phyloP scores from a whole-genome alignment of 305 asterid species.

The Rubia balearica region DNA sequence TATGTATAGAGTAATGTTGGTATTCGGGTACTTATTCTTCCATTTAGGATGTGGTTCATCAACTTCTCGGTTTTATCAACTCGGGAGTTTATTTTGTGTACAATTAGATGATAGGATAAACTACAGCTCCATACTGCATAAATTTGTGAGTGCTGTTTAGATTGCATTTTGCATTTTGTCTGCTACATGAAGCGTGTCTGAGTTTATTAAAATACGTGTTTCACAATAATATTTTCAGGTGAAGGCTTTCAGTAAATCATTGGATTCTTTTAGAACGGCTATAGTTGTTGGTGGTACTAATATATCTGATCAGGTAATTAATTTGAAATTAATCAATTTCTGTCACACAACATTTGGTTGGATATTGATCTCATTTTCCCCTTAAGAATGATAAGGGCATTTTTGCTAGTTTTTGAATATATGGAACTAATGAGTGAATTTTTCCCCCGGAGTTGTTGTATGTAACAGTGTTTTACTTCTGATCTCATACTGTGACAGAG shows the following conservation, averaged over 20 bases:
- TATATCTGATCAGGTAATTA: conserved; percentile 14
- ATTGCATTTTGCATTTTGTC: not conserved
- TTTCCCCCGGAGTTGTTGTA: not conserved
- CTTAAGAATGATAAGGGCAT: not conserved
- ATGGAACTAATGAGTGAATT: not conserved
- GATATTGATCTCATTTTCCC: not conserved
- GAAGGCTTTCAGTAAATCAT: conserved; percentile 14
- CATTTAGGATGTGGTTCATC: not conserved
- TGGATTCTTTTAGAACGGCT: conserved; percentile 12
- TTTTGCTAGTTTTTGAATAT: not conserved
- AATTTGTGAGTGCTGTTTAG: not conserved
- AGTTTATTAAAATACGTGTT: too few relatives aligned
- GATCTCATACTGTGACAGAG: conserved; percentile 2
- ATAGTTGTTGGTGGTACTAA: conserved; percentile 15
- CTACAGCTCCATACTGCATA: not conserved
- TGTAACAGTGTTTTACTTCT: not conserved
- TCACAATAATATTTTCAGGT: too few relatives aligned
- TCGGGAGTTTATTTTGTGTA: not conserved
- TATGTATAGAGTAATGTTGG: not conserved
- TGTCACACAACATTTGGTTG: too few relatives aligned
- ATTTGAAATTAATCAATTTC: not conserved
- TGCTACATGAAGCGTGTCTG: conserved; percentile 2
- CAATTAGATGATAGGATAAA: not conserved
- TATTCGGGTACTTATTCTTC: not conserved
- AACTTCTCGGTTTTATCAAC: not conserved